phyloP scores from a whole-genome alignment of 139 green algal genomes.

The Chlamydomonas incerta region DNA sequence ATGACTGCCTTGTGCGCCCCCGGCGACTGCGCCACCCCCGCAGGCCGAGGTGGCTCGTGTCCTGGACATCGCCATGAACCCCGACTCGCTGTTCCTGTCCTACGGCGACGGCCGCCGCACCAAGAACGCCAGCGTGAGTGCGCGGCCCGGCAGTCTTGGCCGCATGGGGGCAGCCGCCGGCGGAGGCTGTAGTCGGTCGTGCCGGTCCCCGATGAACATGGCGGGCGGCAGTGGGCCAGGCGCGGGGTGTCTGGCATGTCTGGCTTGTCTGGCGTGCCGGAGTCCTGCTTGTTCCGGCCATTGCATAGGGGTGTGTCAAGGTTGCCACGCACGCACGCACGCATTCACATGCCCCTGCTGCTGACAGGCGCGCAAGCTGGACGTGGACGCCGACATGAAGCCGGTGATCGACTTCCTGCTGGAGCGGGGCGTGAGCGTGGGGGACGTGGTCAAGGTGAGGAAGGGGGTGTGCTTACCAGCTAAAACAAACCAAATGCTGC shows the following conservation, averaged over 20 bases:
- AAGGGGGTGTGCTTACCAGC: background rate
- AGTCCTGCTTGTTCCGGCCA: no score
- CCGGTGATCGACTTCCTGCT: constrained; percentile 70
- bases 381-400: constrained; percentile 70
- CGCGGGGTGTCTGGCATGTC: no score
- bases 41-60: constrained; percentile 74
- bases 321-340: no score
- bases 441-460: constrained; percentile 55
- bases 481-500: background rate
- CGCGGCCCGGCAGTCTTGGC: background rate
- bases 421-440: constrained; percentile 48
- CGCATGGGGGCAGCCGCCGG: no score
- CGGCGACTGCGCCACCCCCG: constrained; percentile 3
- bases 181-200: no score
- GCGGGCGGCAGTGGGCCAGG: no score
- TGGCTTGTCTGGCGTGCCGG: no score
- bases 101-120: constrained; percentile 37
- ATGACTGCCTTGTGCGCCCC: no score
- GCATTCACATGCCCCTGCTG: no score
- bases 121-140: constrained; percentile 53
- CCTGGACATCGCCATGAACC: constrained; percentile 86
- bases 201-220: no score
- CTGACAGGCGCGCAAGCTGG: constrained; percentile 64
- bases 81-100: constrained; percentile 75
- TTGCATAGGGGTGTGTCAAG: no score